Base-by-base conservation (phyloP, 495 filamentous ascomycete species). In the Penicillium herquei region DNA sequence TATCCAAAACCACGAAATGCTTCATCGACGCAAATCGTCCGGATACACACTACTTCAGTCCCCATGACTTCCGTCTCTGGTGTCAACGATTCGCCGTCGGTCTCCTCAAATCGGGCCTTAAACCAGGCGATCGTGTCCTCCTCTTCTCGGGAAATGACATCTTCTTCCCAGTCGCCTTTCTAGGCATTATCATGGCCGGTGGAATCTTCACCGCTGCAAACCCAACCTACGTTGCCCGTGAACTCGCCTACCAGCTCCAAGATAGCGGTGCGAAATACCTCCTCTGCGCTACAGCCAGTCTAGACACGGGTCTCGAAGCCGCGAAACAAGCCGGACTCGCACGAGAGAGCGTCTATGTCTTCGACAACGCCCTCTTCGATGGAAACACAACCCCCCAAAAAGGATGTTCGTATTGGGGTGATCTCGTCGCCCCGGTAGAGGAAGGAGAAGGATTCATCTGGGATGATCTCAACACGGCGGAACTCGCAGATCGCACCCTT, bases 191-290 rank as follows among this genome's bases (percentile, higher is more conserved):
- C 34, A 89, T 89, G 78, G 87, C 90, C 0, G 89, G 91, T 4
- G 88, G 87, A 6, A 78, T 92, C 51, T 93, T 92, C 69, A 85
- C 84, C 13, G 90, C 89, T 18, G 89, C 89, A 5, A 92, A 92
- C 57, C 90, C 90, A 2, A 79, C 75, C n/a, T 90, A 83, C 58
- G 86, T 88, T 0, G 72, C 80, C 0, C 69, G 87, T 7, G 91
- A 92, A 64, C 69, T 94, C 12, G 84, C 84, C 11, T 87, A 86
- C 63, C 91, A 96, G 70, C 73, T 96, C 39, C 73, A 81, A 39
- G 86, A 92, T 69, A 86, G 79, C 42, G 86, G 78, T 0, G 83
- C 90, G 0, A 82, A 62, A 21, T 87, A 87, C 56, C 70, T 93
- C 11, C 62, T 90, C 55, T 82, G 83, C 18, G 79, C 81, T 13